Percentiles rank a stretch among this genome's conserved stretches.
These are phyloP conservation scores for Pseudozyma pruni DNA, from an alignment of 1,284 basidiomycete species.

Conservation along the genomic window DNA sequence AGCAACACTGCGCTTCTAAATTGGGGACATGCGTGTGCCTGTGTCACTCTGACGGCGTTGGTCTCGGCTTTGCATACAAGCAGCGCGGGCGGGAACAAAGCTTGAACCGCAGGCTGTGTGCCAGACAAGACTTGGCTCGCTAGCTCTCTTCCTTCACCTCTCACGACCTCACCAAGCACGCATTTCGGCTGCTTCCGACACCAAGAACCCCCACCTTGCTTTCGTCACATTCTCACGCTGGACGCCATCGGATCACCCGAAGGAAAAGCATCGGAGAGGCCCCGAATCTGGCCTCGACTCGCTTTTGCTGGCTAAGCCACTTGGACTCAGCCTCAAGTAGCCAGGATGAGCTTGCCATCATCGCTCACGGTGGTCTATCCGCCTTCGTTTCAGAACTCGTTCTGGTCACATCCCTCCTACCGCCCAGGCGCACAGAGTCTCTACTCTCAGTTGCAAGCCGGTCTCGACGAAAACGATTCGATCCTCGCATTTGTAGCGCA, in stretches of 20 bases:
- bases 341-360: slow-evolving; percentile 58
- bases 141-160: background rate
- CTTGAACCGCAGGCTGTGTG: slow-evolving; percentile 17
- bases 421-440: slow-evolving; percentile 54
- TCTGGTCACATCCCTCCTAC: slow-evolving; percentile 65
- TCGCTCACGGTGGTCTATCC: slow-evolving; percentile 58
- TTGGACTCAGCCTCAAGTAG: background rate
- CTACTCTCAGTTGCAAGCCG: slow-evolving; percentile 59
- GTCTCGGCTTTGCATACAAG: slow-evolving; percentile 15
- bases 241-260: background rate
- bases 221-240: no score
- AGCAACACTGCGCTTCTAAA: slow-evolving; percentile 6
- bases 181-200: no score
- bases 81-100: slow-evolving; percentile 2
- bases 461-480: slow-evolving; percentile 62
- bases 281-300: no score
- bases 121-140: background rate
- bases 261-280: background rate
- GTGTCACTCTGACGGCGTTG: slow-evolving; percentile 10
- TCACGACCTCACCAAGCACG: background rate
- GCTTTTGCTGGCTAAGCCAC: background rate
- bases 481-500: slow-evolving; percentile 60
- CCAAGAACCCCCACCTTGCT: no score
- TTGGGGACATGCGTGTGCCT: slow-evolving; percentile 3
- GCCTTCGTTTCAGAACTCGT: slow-evolving; percentile 57